Evolutionary conservation across 179 eudicot species (phyloP).

Genomic region (Sideroxylon spinosum): DNA sequence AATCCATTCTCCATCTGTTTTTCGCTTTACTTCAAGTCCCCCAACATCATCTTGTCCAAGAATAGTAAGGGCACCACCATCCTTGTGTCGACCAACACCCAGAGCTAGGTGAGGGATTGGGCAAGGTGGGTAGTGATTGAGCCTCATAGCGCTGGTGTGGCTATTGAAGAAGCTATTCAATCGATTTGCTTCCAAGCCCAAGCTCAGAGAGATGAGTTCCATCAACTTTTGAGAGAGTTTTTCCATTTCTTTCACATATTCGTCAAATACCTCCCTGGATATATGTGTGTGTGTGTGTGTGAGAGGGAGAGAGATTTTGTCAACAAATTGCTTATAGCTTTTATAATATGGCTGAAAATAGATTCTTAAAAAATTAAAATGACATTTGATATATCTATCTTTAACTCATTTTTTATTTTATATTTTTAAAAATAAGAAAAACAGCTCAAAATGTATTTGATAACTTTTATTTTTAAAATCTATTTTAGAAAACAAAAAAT

Average conservation of each 20-base stretch:
- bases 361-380: too few relatives aligned
- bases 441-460: too few relatives aligned
- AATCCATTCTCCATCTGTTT: constrained; percentile 46
- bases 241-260: constrained; percentile 9
- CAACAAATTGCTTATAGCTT: background rate
- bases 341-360: background rate
- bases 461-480: too few relatives aligned
- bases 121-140: constrained; percentile 44
- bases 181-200: constrained; percentile 26
- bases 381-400: too few relatives aligned
- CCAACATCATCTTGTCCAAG: constrained; percentile 45
- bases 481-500: too few relatives aligned
- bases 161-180: constrained; percentile 29
- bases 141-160: constrained; percentile 31
- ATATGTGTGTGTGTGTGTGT: too few relatives aligned
- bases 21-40: constrained; percentile 44
- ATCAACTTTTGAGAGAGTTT: constrained; percentile 34
- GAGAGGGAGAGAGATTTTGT: too few relatives aligned
- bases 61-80: constrained; percentile 40
- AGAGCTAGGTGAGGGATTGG: constrained; percentile 42
- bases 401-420: too few relatives aligned
- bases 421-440: too few relatives aligned
- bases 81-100: constrained; percentile 46
- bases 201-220: constrained; percentile 41
- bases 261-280: constrained; percentile 18